phyloP scores from a whole-genome alignment of 208 protist species.

The Strigomonas culicis region DNA sequence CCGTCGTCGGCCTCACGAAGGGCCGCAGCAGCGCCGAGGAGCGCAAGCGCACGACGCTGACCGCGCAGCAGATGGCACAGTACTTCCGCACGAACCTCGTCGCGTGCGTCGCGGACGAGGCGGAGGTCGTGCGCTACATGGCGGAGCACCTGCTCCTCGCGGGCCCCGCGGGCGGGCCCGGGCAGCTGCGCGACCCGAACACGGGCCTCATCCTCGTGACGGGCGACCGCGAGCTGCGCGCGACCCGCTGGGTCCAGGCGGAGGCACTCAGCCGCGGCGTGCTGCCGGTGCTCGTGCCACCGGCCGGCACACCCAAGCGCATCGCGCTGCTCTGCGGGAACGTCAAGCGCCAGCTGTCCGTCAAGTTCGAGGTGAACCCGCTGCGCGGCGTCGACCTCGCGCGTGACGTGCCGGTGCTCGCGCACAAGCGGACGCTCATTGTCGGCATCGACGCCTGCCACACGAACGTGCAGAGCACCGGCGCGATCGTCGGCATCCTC shows the following conservation, averaged over 20 bases:
- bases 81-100: conserved; percentile 47
- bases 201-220: conserved; percentile 64
- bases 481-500: conserved; percentile 72
- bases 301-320: conserved; percentile 25
- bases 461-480: conserved; percentile 62
- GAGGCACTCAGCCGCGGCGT: conserved; percentile 82
- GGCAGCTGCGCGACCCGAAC: conserved; percentile 42
- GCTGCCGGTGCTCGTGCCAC: conserved; percentile 41
- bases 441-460: conserved; percentile 87
- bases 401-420: conserved; percentile 60
- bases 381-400: conserved; percentile 57
- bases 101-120: conserved; percentile 42
- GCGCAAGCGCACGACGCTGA: conserved; percentile 28
- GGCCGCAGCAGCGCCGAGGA: conserved; percentile 45
- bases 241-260: conserved; percentile 67
- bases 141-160: conserved; percentile 39
- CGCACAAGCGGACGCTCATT: conserved; percentile 45
- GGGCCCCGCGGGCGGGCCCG: not conserved
- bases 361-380: conserved; percentile 72
- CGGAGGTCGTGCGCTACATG: conserved; percentile 54
- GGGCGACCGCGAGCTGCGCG: conserved; percentile 40
- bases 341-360: conserved; percentile 34
- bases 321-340: conserved; percentile 36
- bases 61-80: conserved; percentile 45
- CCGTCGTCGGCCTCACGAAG: conserved; percentile 51